phyloP scores from a whole-genome alignment of 768 basidiomycete genomes.

The Boletus sp. region DNA sequence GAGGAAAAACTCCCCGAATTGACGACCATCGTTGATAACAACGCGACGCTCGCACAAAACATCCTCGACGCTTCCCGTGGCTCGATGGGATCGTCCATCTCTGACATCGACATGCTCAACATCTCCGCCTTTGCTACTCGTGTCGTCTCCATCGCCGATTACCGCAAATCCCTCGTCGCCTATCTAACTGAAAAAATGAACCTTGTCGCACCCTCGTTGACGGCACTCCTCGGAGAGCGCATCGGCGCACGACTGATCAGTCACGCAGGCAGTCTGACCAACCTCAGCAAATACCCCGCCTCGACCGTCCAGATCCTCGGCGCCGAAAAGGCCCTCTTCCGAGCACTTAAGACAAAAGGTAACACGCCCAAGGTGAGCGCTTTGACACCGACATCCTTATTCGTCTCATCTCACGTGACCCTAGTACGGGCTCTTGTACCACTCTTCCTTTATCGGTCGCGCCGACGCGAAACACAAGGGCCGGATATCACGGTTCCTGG shows the following conservation, averaged over 20 bases:
- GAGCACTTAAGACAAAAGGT: conserved; percentile 97
- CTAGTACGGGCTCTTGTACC: conserved; percentile 96
- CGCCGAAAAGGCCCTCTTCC: conserved; percentile 96
- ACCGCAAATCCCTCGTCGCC: conserved; percentile 83
- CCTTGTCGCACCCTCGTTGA: conserved; percentile 89
- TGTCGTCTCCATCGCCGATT: conserved; percentile 89
- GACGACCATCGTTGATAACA: conserved; percentile 76
- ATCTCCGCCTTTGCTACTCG: conserved; percentile 88
- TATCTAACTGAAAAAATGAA: conserved; percentile 98
- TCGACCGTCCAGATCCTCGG: conserved; percentile 98
- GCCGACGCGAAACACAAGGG: conserved; percentile 95
- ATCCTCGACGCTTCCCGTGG: conserved; percentile 91
- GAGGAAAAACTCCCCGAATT: conserved; percentile 82
- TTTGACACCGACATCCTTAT: background rate
- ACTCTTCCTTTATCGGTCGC: conserved; percentile 94
- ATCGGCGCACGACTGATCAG: conserved; percentile 91
- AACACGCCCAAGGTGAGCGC: conserved; percentile 86
- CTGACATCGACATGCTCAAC: conserved; percentile 93
- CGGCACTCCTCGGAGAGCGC: conserved; percentile 86
- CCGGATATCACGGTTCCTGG: conserved; percentile 96
- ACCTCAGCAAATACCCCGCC: conserved; percentile 96
- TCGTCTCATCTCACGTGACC: background rate
- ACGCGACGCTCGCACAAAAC: conserved; percentile 84
- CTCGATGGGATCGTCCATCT: conserved; percentile 90
- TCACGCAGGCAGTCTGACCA: conserved; percentile 94